Base-by-base conservation (phyloP, 1,139 yeast species). In the Kazachstania sp. region DNA sequence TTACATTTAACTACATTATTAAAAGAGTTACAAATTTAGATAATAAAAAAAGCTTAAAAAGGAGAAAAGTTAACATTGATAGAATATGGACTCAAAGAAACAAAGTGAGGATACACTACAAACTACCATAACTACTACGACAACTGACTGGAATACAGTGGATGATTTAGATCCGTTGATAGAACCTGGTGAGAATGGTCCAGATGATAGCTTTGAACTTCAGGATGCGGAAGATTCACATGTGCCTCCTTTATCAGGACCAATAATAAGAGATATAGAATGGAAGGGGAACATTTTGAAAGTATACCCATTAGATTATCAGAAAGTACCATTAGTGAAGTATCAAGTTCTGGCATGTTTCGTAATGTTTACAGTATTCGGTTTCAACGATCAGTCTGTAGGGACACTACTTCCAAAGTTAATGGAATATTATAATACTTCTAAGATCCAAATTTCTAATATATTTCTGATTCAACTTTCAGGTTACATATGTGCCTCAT, bases 391-490 rank as follows among this genome's bases (percentile, higher is more conserved):
- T 41, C 67, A 64, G 42, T 51, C 59, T 6, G 56, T 61, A 1
- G 68, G 68, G 1, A 56, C 65, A 13, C 49, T 64, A 23, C 53
- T 63, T 28, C 67, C 67, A 1, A 56, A 61, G 1, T 47, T 64
- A 12, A 55, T 56, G 2, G 54, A 55, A 30, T 46, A 56, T 36
- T 63, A 64, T 44, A 45, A 55, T 1, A 52, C 59, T 6, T 52
- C 66, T 1, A 51, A 50, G 23, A 60, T 59, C 1, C 48, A 43
- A 9, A 61, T 61, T 2, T 58, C 66, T 3, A 54, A 55, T 37
- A 53, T 64, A 13, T 64, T 64, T 43, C 35, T 63, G 9, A 44
- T 58, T 9, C 66, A 64, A 44, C 52, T 61, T 19, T 39, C 51
- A 19, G 67, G 66, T 6, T 64, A 64, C 37, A 54, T 56, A 3